phyloP scores from a whole-genome alignment of 495 filamentous ascomycete genomes.

The Xylaria sp. region DNA sequence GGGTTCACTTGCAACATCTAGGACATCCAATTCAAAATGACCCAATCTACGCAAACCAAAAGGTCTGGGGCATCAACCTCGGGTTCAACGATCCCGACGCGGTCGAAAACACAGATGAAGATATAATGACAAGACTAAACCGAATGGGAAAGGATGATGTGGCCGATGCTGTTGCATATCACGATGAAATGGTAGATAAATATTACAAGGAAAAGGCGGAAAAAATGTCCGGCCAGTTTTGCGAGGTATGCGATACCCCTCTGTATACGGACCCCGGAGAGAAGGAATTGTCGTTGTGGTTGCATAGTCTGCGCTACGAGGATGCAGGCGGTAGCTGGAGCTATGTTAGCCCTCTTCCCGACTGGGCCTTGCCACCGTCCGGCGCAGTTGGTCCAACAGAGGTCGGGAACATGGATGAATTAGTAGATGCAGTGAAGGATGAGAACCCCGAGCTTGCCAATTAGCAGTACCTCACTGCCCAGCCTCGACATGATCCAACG shows the following conservation, averaged over 20 bases:
- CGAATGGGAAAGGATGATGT: constrained; percentile 95
- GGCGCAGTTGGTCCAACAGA: constrained; percentile 65
- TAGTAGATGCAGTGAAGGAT: constrained; percentile 54
- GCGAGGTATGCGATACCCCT: constrained; percentile 81
- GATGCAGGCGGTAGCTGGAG: constrained; percentile 81
- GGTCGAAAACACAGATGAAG: constrained; percentile 75
- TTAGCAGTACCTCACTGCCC: not conserved
- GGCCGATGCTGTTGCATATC: constrained; percentile 89
- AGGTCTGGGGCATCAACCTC: constrained; percentile 84
- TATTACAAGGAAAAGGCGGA: constrained; percentile 89
- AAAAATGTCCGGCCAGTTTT: constrained; percentile 85
- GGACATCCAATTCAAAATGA: constrained; percentile 97
- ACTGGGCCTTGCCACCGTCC: constrained; percentile 82
- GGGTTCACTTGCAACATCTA: constrained; percentile 92
- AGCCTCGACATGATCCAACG: not conserved
- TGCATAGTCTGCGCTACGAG: constrained; percentile 90
- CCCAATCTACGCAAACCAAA: constrained; percentile 94
- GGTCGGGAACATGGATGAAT: constrained; percentile 60
- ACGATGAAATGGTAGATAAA: constrained; percentile 86
- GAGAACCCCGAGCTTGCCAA: constrained; percentile 41
- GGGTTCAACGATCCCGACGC: constrained; percentile 72
- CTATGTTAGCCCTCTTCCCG: constrained; percentile 83
- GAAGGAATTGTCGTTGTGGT: constrained; percentile 90
- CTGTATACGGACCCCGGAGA: constrained; percentile 89
- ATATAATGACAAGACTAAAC: constrained; percentile 82